Evolutionary conservation across 257 asterid genomes (phyloP), one percentile per base, ranked within the genome.

Genomic region (Thymus quinquecostatus): DNA sequence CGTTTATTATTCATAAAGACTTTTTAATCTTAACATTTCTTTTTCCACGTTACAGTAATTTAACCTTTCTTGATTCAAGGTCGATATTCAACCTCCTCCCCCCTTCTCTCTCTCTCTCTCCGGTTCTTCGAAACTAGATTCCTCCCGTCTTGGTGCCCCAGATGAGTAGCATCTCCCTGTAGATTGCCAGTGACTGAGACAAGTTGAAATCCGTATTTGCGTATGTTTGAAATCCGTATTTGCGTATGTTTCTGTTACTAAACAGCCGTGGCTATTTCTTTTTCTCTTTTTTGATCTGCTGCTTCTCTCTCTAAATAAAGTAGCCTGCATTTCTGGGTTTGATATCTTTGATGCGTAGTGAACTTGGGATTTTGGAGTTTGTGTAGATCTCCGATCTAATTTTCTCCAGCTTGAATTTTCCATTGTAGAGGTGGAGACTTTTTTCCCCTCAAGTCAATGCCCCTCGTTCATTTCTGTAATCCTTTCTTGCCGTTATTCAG

Each of bases 211-310:
- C 9, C 21, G 3, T 30, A 30, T 0, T 30, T 27, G 38, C 12
- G 6, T 41, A 6, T 57, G 43, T 47, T 28, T 56, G 64, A 47
- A 50, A 33, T 43, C 9, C 21, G 3, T 30, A 30, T 0, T 30
- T 27, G 38, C 12, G 6, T 41, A 6, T 57, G 43, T 47, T 28
- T 56, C 6, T 38, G 40, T 43, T 70, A 43, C 64, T 74, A 6
- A n/a, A 44, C 48, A 27, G 38, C 44, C 33, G 69, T 10, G 49
- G 34, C 71, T 29, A 32, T 36, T 58, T 53, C 58, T 40, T 13
- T 61, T 55, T 40, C 12, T 38, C 34, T 75, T 64, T 78, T 70
- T 72, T 72, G 83, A 75, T 78, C 81, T 78, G 77, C 65, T 77
- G 38, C 45, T 51, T 62, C 49, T 68, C 34, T 53, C 64, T 64